These are phyloP conservation scores for Cyphellophora attinorum DNA, from an alignment of 2,329 filamentous ascomycete genomes.

Conservation along the genomic window DNA sequence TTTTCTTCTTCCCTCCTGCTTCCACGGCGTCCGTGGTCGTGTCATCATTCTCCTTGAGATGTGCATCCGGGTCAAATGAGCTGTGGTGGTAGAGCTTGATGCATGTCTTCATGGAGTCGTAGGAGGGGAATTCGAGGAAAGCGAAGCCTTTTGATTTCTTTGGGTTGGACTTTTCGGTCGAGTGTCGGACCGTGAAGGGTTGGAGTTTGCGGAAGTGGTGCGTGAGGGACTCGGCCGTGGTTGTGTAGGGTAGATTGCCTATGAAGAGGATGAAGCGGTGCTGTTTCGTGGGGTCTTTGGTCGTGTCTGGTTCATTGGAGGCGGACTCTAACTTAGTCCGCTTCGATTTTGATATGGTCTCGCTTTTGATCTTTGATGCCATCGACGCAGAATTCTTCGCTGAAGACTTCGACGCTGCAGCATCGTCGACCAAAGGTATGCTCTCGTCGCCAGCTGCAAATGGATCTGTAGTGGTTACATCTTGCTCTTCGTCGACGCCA, in stretches of 20 bases:
- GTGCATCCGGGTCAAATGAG: conserved; percentile 51
- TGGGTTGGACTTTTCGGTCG: conserved; percentile 55
- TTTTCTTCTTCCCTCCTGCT: conserved; percentile 3
- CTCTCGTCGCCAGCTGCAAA: too few species aligned
- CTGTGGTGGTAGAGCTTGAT: conserved; percentile 85
- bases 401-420: too few species aligned
- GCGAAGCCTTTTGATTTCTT: conserved; percentile 65
- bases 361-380: conserved; percentile 22
- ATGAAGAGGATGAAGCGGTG: conserved; percentile 70
- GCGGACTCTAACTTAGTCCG: too few species aligned
- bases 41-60: background rate
- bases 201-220: conserved; percentile 70
- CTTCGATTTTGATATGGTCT: too few species aligned
- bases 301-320: too few species aligned
- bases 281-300: background rate
- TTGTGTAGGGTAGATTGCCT: conserved; percentile 80
- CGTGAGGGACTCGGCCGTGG: conserved; percentile 59
- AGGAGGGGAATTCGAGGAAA: conserved; percentile 81
- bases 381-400: conserved; percentile 18
- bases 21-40: conserved; percentile 2
- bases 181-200: conserved; percentile 61
- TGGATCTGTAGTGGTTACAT: too few species aligned
- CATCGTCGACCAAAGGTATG: too few species aligned
- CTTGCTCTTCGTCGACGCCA: too few species aligned
- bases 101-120: conserved; percentile 85